Conservation (phyloP, 2,329 filamentous ascomycete genomes). For the Blastomyces percursus region DNA sequence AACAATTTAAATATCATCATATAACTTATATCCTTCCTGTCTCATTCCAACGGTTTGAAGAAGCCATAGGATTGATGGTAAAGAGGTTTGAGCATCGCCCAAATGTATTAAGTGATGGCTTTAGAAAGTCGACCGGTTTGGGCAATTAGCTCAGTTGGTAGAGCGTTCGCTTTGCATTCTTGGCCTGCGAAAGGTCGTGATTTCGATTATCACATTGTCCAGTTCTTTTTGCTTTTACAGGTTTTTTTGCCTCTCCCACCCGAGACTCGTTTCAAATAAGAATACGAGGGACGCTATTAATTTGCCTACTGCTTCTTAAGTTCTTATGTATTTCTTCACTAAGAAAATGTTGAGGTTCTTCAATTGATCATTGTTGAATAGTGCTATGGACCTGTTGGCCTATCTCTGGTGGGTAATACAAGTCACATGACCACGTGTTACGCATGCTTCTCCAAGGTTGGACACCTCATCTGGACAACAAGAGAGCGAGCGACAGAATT, state of each 20-base stretch:
- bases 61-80: neutral
- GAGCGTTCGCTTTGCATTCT: slow-evolving; percentile 12
- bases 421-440: slow-evolving; percentile 1
- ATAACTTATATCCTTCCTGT: neutral
- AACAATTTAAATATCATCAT: neutral
- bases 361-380: too few species aligned
- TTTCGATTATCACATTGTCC: slow-evolving; percentile 16
- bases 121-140: neutral
- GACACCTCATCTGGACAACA: neutral
- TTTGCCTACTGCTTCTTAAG: neutral
- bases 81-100: too few species aligned
- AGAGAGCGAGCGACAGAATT: neutral
- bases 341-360: neutral
- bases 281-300: neutral
- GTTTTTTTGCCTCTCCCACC: neutral
- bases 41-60: neutral
- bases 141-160: slow-evolving; percentile 13
- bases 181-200: slow-evolving; percentile 11
- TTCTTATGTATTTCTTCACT: neutral
- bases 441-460: neutral
- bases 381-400: too few species aligned
- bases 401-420: too few species aligned
- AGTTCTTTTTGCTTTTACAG: slow-evolving; percentile 5
- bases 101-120: neutral
- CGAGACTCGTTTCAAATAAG: neutral